phyloP scores from a whole-genome alignment of 805 yeast species.

The Debaryomyces prosopidis region DNA sequence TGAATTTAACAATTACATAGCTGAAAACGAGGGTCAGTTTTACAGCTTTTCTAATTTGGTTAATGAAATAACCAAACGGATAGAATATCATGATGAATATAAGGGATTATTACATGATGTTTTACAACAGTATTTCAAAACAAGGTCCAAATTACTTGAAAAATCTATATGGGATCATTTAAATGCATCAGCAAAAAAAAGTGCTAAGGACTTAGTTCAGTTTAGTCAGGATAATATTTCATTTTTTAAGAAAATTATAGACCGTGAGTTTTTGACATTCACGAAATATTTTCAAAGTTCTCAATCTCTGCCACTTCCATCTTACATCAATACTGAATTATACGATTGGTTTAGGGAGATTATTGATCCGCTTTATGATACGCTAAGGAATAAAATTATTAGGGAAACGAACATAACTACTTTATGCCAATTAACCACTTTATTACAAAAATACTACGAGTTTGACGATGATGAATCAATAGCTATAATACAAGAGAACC shows the following conservation, averaged over 20 bases:
- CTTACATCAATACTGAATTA: constrained; percentile 29
- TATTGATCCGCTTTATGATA: constrained; percentile 77
- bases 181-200: constrained; percentile 10
- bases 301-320: constrained; percentile 3
- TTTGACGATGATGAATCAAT: constrained; percentile 48
- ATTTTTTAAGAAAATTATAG: constrained; percentile 57
- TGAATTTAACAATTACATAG: constrained; percentile 46
- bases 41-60: constrained; percentile 16
- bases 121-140: constrained; percentile 58
- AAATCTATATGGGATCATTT: constrained; percentile 31
- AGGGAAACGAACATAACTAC: constrained; percentile 67
- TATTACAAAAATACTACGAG: constrained; percentile 68
- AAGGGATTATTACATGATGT: constrained; percentile 69
- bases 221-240: constrained; percentile 63
- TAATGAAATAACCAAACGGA: constrained; percentile 37
- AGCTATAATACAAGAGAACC: constrained; percentile 9
- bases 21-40: constrained; percentile 11
- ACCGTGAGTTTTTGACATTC: constrained; percentile 63
- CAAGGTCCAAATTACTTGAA: constrained; percentile 52
- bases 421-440: constrained; percentile 73
- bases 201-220: constrained; percentile 48
- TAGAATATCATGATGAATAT: constrained; percentile 50
- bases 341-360: constrained; percentile 61
- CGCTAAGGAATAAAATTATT: constrained; percentile 62
- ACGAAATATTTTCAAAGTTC: constrained; percentile 44